Evolutionary conservation across 371 early-diverging fungal genomes (phyloP).

Genomic region (Mucor circinelloides): DNA sequence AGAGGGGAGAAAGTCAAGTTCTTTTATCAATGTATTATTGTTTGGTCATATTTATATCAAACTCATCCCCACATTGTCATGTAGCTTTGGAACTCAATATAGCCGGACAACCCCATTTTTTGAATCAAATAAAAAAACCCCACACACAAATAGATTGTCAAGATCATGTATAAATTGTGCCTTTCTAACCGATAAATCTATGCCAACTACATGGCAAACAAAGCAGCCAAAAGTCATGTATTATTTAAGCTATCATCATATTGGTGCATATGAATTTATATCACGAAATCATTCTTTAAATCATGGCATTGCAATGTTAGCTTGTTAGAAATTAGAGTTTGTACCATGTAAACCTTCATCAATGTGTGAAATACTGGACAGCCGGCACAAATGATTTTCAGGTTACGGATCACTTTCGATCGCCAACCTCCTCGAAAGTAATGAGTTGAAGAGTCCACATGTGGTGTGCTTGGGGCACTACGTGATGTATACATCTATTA

Average conservation of each 20-base stretch:
- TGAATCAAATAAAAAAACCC: neutral
- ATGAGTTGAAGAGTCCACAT: neutral
- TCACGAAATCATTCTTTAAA: neutral
- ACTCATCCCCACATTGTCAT: neutral
- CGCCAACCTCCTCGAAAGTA: neutral
- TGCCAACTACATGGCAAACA: neutral
- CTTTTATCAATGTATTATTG: neutral
- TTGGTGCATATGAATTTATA: neutral
- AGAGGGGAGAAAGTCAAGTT: neutral
- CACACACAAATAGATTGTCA: neutral
- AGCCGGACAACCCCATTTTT: slow-evolving; percentile 1
- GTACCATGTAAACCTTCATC: neutral
- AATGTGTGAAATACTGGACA: neutral
- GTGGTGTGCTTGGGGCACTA: neutral
- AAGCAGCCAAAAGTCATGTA: neutral
- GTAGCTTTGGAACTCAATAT: neutral
- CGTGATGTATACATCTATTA: neutral
- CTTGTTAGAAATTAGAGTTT: neutral
- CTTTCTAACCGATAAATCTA: neutral
- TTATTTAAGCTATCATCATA: neutral
- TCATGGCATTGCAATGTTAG: neutral
- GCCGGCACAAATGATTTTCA: neutral
- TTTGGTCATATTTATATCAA: neutral
- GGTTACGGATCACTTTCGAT: neutral
- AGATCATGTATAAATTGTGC: neutral